phyloP scores from a whole-genome alignment of 2,329 filamentous ascomycete genomes.

The Aspergillus sclerotialis region DNA sequence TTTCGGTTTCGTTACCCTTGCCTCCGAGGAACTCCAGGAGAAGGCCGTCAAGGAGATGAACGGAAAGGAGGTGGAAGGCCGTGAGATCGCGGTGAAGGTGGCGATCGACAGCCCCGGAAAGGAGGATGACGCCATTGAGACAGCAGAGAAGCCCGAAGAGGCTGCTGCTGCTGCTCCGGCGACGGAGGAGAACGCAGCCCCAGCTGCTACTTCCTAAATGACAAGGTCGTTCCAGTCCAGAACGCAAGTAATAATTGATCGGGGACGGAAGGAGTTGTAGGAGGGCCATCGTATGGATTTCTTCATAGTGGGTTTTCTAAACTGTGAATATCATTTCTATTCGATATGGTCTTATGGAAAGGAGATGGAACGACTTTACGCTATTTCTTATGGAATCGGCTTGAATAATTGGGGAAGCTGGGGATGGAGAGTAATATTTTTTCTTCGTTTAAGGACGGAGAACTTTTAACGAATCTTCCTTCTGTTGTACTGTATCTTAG shows the following conservation, averaged over 20 bases:
- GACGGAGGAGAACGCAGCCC: conserved; percentile 36
- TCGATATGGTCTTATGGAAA: conserved; percentile 13
- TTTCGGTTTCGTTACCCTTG: conserved; percentile 95
- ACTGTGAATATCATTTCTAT: conserved; percentile 20
- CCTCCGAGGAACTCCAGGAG: conserved; percentile 90
- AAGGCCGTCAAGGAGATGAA: conserved; percentile 99
- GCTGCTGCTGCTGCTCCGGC: conserved; percentile 24
- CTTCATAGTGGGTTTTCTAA: conserved; percentile 15
- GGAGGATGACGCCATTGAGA: conserved; percentile 69
- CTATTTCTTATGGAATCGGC: neutral
- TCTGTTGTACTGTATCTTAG: conserved; percentile 35
- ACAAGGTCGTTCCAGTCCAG: conserved; percentile 16
- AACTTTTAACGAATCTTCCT: conserved; percentile 30
- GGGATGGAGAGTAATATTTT: conserved; percentile 15
- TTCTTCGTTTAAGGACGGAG: conserved; percentile 11
- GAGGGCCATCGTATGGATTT: conserved; percentile 15
- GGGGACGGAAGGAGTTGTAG: conserved; percentile 3
- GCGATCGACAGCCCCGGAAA: conserved; percentile 99
- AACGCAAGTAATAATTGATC: conserved; percentile 8
- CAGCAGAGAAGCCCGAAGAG: conserved; percentile 39
- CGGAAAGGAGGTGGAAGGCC: conserved; percentile 96
- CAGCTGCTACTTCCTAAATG: conserved; percentile 33
- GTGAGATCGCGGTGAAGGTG: conserved; percentile 99
- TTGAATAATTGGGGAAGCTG: conserved; percentile 2
- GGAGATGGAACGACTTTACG: neutral